These are phyloP conservation scores for Cryomyces antarcticus DNA, from an alignment of 495 filamentous ascomycete species.

Conservation along the genomic window DNA sequence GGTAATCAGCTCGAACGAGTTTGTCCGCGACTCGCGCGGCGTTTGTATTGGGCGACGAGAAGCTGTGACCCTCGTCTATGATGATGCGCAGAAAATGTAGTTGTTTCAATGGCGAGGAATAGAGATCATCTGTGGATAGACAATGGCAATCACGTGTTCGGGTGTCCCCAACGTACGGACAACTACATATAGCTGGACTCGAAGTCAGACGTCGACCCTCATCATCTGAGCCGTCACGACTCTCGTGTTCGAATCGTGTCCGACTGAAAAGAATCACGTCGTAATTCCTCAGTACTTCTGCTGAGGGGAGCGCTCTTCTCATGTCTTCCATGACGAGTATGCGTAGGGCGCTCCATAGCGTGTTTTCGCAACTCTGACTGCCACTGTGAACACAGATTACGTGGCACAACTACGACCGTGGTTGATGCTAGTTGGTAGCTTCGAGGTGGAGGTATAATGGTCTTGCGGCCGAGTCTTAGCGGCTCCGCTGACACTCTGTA, in stretches of 20 bases:
- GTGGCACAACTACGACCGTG: slow-evolving; percentile 50
- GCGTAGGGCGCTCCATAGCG: slow-evolving; percentile 35
- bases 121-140: slow-evolving; percentile 17
- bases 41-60: slow-evolving; percentile 39
- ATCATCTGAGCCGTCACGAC: slow-evolving; percentile 17
- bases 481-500: slow-evolving; percentile 23
- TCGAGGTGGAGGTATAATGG: slow-evolving; percentile 18
- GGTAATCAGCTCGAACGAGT: slow-evolving; percentile 42
- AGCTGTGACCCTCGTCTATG: slow-evolving; percentile 77
- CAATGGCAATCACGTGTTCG: slow-evolving; percentile 23
- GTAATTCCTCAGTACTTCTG: slow-evolving; percentile 38
- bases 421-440: slow-evolving; percentile 41
- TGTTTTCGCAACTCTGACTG: slow-evolving; percentile 47
- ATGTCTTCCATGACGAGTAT: slow-evolving; percentile 34
- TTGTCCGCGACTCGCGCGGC: slow-evolving; percentile 44
- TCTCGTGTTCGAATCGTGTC: slow-evolving; percentile 46
- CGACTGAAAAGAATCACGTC: slow-evolving; percentile 69
- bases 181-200: slow-evolving; percentile 17
- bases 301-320: slow-evolving; percentile 33
- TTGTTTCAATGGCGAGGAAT: slow-evolving; percentile 40
- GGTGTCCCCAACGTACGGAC: slow-evolving; percentile 23
- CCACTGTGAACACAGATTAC: slow-evolving; percentile 55
- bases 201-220: slow-evolving; percentile 13
- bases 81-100: slow-evolving; percentile 75
- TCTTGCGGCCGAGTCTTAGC: slow-evolving; percentile 21